Evolutionary conservation across 148 eudicot species (phyloP).

Genomic region (Polygonum maritimum): DNA sequence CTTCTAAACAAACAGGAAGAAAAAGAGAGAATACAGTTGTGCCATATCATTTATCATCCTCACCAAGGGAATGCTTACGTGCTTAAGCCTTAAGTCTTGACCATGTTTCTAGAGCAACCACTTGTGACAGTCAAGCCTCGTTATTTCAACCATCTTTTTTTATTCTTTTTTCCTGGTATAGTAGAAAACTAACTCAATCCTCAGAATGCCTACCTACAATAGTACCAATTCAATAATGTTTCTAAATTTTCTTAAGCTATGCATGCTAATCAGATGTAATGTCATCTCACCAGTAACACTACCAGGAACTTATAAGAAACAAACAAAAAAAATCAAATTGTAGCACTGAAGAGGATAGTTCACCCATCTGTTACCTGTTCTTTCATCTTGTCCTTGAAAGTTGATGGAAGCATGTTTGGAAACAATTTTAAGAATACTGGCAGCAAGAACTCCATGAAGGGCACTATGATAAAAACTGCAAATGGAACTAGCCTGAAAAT

Average conservation of each 20-base stretch:
- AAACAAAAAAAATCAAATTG: background rate
- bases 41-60: background rate
- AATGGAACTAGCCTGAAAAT: constrained; percentile 88
- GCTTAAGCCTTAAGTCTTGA: background rate
- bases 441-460: constrained; percentile 86
- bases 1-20: background rate
- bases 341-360: background rate
- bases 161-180: background rate
- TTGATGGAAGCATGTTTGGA: constrained; percentile 87
- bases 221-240: background rate
- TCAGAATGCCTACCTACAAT: background rate
- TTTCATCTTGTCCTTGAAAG: constrained; percentile 88
- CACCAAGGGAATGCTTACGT: background rate
- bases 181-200: background rate
- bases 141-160: background rate
- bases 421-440: constrained; percentile 69
- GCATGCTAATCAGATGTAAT: constrained; percentile 1
- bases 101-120: background rate
- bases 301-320: background rate
- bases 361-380: constrained; percentile 44
- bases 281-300: background rate
- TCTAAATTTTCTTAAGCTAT: background rate
- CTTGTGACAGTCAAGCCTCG: background rate
- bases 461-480: constrained; percentile 74
- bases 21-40: background rate